Evolutionary conservation across 495 filamentous ascomycete species (phyloP).

Genomic region (Recurvomyces mirabilis): DNA sequence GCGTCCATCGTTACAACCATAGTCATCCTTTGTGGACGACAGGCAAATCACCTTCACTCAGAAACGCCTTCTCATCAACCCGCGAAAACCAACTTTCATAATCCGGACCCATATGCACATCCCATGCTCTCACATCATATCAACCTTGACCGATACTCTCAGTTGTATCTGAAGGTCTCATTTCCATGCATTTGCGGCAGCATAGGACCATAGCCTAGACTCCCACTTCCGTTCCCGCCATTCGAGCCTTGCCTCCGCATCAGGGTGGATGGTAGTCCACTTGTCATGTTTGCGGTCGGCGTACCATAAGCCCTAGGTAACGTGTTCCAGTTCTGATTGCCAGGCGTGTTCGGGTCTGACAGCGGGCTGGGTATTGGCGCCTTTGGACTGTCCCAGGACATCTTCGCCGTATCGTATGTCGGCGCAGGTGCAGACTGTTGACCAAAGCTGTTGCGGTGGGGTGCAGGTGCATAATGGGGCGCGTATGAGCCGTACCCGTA

Average conservation of each 20-base stretch:
- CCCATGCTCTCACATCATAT: too few relatives aligned
- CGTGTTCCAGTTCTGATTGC: too few relatives aligned
- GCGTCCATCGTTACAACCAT: too few relatives aligned
- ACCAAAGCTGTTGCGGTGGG: conserved; percentile 8
- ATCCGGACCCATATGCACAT: too few relatives aligned
- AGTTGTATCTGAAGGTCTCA: conserved; percentile 12
- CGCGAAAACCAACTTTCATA: too few relatives aligned
- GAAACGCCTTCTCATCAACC: too few relatives aligned
- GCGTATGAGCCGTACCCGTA: conserved; percentile 3
- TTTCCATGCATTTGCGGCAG: conserved; percentile 12
- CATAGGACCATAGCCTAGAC: conserved; percentile 1
- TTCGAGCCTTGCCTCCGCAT: neutral
- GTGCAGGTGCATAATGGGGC: conserved; percentile 2
- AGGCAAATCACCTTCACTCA: too few relatives aligned
- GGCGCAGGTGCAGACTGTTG: neutral
- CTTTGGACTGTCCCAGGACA: conserved; percentile 16
- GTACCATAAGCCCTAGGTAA: neutral
- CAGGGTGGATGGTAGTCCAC: neutral
- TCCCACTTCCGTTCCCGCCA: neutral
- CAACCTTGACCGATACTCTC: too few relatives aligned
- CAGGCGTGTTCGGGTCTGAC: conserved; percentile 5
- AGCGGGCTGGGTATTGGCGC: conserved; percentile 19
- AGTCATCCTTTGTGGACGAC: too few relatives aligned
- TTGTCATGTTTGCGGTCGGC: neutral
- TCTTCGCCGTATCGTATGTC: conserved; percentile 11